These are phyloP conservation scores for Magnolia changhungtana DNA, from an alignment of 164 flowering plant species.

Conservation along the genomic window DNA sequence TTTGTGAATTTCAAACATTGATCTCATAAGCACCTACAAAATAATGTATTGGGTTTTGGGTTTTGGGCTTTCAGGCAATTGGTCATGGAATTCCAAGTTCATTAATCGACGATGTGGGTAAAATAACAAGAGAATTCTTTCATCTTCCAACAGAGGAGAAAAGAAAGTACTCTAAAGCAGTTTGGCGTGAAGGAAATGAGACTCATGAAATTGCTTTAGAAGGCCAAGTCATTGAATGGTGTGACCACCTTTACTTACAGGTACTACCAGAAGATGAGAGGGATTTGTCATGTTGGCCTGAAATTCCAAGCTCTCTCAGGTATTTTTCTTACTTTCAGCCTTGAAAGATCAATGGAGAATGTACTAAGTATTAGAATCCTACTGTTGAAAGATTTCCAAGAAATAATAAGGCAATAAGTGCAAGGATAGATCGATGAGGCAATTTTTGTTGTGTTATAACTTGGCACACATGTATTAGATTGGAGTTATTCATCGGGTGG, in stretches of 20 bases:
- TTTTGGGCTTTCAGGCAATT: slow-evolving; percentile 21
- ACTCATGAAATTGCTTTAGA: slow-evolving; percentile 1
- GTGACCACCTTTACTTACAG: slow-evolving; percentile 9
- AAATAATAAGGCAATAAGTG: no score
- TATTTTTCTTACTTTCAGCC: background rate
- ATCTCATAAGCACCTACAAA: no score
- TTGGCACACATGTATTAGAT: no score
- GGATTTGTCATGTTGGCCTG: slow-evolving; percentile 13
- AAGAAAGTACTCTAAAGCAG: slow-evolving; percentile 24
- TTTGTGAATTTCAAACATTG: no score
- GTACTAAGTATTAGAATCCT: no score
- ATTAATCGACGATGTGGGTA: slow-evolving; percentile 25
- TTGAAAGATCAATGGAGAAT: no score
- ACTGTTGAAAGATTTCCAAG: no score
- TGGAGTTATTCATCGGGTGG: no score
- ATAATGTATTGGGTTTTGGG: background rate
- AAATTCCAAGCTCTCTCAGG: slow-evolving; percentile 18
- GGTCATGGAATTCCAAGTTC: slow-evolving; percentile 28
- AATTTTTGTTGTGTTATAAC: no score
- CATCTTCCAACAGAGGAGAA: slow-evolving; percentile 28
- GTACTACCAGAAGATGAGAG: slow-evolving; percentile 11
- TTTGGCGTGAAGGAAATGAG: slow-evolving; percentile 2
- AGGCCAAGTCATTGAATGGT: slow-evolving; percentile 16
- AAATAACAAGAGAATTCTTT: slow-evolving; percentile 27
- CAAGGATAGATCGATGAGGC: no score